Evolutionary conservation across 2,329 filamentous ascomycete species (phyloP).

Genomic region (Fusarium xyrophilum): DNA sequence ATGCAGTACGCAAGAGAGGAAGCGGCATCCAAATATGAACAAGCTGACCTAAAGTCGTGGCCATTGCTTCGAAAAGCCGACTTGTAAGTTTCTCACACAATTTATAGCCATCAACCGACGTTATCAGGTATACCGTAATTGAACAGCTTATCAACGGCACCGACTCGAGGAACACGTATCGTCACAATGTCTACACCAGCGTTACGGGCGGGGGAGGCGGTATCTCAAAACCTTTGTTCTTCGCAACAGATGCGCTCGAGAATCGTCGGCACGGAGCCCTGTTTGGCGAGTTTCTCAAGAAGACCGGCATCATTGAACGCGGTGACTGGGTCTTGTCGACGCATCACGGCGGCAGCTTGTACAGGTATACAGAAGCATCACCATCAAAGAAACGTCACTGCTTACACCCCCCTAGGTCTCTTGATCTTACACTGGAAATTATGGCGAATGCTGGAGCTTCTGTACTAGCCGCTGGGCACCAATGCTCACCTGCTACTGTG

Average conservation of each 20-base stretch:
- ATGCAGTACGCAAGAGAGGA: slow-evolving; percentile 14
- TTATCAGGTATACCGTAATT: slow-evolving; percentile 45
- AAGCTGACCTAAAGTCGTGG: background rate
- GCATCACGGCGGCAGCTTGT: slow-evolving; percentile 48
- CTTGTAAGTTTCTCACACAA: slow-evolving; percentile 25
- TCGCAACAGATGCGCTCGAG: slow-evolving; percentile 50
- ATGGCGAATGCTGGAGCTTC: slow-evolving; percentile 52
- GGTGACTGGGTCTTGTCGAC: slow-evolving; percentile 51
- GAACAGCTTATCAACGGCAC: slow-evolving; percentile 47
- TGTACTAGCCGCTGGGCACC: slow-evolving; percentile 47
- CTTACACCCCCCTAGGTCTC: slow-evolving; percentile 36
- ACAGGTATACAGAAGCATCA: slow-evolving; percentile 42
- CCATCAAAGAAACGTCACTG: accelerated
- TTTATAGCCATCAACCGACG: background rate
- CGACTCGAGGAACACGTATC: slow-evolving; percentile 47
- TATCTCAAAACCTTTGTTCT: slow-evolving; percentile 45
- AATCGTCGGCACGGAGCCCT: slow-evolving; percentile 50
- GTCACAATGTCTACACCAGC: slow-evolving; percentile 49
- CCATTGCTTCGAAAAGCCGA: slow-evolving; percentile 35
- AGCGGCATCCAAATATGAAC: background rate
- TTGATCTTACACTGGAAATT: slow-evolving; percentile 51
- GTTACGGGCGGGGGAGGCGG: slow-evolving; percentile 51
- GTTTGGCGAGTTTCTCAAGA: slow-evolving; percentile 45
- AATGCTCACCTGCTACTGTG: slow-evolving; percentile 39
- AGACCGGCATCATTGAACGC: slow-evolving; percentile 42